Conservation (phyloP, 148 eudicot species). For the Rhododendron henanense region DNA sequence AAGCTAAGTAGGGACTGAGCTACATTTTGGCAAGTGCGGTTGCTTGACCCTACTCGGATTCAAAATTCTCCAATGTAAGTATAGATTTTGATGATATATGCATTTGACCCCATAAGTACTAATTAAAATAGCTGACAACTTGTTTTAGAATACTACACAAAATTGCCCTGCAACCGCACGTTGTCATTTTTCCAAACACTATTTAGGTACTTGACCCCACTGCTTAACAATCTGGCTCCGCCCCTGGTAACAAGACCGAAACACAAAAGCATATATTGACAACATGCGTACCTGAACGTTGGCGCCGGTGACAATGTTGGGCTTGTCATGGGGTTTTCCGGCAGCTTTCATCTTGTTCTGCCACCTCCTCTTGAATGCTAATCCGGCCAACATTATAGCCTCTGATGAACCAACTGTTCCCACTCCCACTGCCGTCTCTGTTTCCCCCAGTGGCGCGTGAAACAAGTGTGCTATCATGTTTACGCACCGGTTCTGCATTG, state of each 20-base stretch:
- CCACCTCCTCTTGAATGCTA: slow-evolving; percentile 53
- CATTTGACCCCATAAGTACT: too few relatives aligned
- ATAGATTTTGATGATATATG: too few relatives aligned
- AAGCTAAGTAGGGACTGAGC: too few relatives aligned
- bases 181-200: too few relatives aligned
- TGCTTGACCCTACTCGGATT: too few relatives aligned
- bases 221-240: too few relatives aligned
- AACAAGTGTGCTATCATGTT: slow-evolving; percentile 26
- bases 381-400: slow-evolving; percentile 30
- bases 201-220: too few relatives aligned
- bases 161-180: too few relatives aligned
- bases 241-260: background rate
- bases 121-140: too few relatives aligned
- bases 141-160: too few relatives aligned
- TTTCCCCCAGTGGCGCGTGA: slow-evolving; percentile 20
- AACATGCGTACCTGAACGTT: slow-evolving; percentile 56
- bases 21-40: too few relatives aligned
- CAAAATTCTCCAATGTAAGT: too few relatives aligned
- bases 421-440: slow-evolving; percentile 20
- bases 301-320: slow-evolving; percentile 83
- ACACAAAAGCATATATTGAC: background rate
- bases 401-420: slow-evolving; percentile 32
- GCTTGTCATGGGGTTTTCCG: slow-evolving; percentile 68
- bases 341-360: slow-evolving; percentile 57
- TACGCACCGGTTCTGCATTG: slow-evolving; percentile 30